Evolutionary conservation across 148 eudicot genomes (phyloP).

Genomic region (Camellia lanceoleosa): DNA sequence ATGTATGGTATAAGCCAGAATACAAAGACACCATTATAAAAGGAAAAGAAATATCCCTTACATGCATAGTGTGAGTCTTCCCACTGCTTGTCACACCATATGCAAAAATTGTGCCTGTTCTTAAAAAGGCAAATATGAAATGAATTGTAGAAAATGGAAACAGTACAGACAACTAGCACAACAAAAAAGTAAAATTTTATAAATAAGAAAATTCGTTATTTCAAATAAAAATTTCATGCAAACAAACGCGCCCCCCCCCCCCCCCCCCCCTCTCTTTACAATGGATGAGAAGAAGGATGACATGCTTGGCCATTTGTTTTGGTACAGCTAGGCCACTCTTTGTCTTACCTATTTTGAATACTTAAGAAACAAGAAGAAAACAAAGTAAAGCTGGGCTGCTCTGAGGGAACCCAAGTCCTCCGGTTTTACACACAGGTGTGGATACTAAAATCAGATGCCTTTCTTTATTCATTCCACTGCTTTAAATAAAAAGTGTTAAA

Average conservation of each 20-base stretch:
- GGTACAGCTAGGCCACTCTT: no score
- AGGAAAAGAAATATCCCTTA: constrained; percentile 32
- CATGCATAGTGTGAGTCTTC: constrained; percentile 99
- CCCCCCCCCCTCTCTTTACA: no score
- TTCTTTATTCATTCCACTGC: no score
- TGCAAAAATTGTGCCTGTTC: constrained; percentile 90
- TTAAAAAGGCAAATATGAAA: constrained; percentile 17
- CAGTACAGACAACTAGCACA: neutral
- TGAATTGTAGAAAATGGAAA: constrained; percentile 6
- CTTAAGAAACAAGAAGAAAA: no score
- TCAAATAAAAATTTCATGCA: constrained; percentile 8
- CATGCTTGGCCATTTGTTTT: no score
- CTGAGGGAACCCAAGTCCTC: no score
- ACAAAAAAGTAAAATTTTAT: neutral
- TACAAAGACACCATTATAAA: neutral
- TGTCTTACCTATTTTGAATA: no score
- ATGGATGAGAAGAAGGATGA: no score
- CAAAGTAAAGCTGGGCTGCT: no score
- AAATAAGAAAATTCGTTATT: neutral
- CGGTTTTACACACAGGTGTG: no score
- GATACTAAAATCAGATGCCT: no score
- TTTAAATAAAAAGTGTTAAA: no score
- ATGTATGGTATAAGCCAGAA: neutral
- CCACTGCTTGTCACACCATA: constrained; percentile 99
- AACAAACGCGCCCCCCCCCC: neutral